These are phyloP conservation scores for Scortechinia acanthostroma DNA, from an alignment of 2,329 filamentous ascomycete species.

Conservation along the genomic window DNA sequence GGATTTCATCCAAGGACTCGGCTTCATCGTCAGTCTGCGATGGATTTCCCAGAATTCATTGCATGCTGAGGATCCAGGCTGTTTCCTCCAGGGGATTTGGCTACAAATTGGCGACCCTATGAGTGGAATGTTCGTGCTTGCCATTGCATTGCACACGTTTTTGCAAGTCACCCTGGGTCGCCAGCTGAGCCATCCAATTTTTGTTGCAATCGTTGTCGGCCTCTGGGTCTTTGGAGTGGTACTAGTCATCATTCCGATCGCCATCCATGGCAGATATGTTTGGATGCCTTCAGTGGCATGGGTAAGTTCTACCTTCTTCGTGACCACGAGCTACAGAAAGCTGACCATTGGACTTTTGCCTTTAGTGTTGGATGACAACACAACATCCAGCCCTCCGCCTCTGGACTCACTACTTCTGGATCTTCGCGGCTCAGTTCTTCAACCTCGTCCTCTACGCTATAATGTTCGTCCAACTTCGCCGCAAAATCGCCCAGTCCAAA, in stretches of 20 bases:
- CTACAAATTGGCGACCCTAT: conserved; percentile 44
- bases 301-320: no score
- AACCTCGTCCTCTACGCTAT: conserved; percentile 38
- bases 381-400: conserved; percentile 35
- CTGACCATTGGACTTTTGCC: no score
- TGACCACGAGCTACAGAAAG: no score
- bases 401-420: conserved; percentile 44
- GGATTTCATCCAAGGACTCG: conserved; percentile 37
- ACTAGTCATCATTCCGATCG: conserved; percentile 32
- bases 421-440: conserved; percentile 42
- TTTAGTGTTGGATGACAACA: conserved; percentile 44
- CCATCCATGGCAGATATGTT: conserved; percentile 27
- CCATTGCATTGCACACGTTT: conserved; percentile 44
- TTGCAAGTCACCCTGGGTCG: conserved; percentile 37
- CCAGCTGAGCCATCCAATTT: conserved; percentile 26
- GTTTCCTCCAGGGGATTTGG: conserved; percentile 45
- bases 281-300: conserved; percentile 43
- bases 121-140: conserved; percentile 42
- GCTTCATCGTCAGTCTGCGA: conserved; percentile 39
- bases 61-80: conserved; percentile 31
- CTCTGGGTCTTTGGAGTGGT: conserved; percentile 33
- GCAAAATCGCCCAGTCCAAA: conserved; percentile 7
- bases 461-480: conserved; percentile 17
- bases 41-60: conserved; percentile 36
- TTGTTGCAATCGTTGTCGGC: conserved; percentile 23